These are phyloP conservation scores for Macroventuria anomochaeta DNA, from an alignment of 2,329 filamentous ascomycete genomes.

Conservation along the genomic window DNA sequence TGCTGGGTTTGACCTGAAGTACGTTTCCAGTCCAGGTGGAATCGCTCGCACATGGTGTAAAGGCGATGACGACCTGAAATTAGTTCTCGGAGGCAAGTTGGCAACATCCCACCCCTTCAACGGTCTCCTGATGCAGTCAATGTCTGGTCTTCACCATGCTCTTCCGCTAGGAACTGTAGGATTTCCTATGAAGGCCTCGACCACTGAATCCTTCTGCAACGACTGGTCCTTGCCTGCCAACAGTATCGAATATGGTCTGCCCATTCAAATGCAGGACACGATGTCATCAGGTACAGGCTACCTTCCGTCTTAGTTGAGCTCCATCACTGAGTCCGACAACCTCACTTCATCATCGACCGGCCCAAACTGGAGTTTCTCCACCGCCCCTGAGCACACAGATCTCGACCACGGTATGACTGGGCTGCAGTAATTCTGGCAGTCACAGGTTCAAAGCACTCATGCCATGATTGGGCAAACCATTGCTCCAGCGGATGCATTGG, in stretches of 20 bases:
- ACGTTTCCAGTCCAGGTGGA: no score
- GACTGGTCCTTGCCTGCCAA: conserved; percentile 11
- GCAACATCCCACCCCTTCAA: conserved; percentile 27
- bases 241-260: conserved; percentile 3
- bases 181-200: conserved; percentile 13
- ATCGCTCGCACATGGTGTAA: no score
- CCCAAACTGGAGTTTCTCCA: conserved; percentile 16
- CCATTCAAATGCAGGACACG: conserved; percentile 3
- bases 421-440: conserved; percentile 12
- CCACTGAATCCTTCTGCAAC: conserved; percentile 8
- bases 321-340: conserved; percentile 3
- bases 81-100: conserved; percentile 31
- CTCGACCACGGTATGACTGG: conserved; percentile 5
- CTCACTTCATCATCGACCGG: conserved; percentile 3
- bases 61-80: conserved; percentile 36
- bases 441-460: conserved; percentile 1
- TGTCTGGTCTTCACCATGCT: conserved; percentile 25
- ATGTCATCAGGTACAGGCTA: conserved; percentile 6
- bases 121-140: conserved; percentile 19
- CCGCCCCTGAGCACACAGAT: conserved; percentile 4
- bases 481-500: conserved; percentile 22
- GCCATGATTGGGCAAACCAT: conserved; percentile 8
- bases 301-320: conserved; percentile 8
- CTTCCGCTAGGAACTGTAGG: conserved; percentile 11
- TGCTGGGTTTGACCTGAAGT: no score